These are phyloP conservation scores for Pyrenophora graminea DNA, from an alignment of 2,329 filamentous ascomycete genomes.

Conservation along the genomic window DNA sequence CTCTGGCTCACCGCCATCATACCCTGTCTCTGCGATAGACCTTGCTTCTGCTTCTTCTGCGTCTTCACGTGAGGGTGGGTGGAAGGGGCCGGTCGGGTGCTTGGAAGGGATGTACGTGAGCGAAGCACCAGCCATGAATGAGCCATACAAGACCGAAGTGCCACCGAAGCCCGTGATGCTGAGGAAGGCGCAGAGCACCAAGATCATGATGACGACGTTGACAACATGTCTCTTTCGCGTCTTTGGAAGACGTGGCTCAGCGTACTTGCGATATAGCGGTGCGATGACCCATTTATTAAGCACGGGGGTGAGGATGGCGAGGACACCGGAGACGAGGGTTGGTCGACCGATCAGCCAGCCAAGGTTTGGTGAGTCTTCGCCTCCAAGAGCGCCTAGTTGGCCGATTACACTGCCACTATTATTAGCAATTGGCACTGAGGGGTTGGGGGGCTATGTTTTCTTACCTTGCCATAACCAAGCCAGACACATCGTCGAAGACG, in stretches of 20 bases:
- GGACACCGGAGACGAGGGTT: constrained; percentile 27
- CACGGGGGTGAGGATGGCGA: constrained; percentile 24
- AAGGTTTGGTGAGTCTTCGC: constrained; percentile 12
- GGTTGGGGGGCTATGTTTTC: neutral
- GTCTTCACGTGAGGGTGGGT: constrained; percentile 27
- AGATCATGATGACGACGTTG: constrained; percentile 34
- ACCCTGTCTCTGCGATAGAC: constrained; percentile 7
- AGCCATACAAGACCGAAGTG: constrained; percentile 35
- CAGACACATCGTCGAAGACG: neutral
- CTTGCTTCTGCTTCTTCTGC: constrained; percentile 19
- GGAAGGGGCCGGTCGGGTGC: constrained; percentile 21
- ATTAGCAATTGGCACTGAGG: constrained; percentile 48
- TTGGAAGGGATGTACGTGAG: constrained; percentile 34
- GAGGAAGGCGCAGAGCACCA: constrained; percentile 34
- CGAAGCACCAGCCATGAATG: constrained; percentile 37
- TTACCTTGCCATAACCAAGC: constrained; percentile 1
- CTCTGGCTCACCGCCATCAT: neutral
- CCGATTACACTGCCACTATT: constrained; percentile 39
- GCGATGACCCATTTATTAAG: constrained; percentile 45
- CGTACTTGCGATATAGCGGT: constrained; percentile 20
- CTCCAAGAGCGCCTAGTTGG: constrained; percentile 21
- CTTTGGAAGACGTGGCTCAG: constrained; percentile 23
- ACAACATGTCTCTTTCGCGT: constrained; percentile 22
- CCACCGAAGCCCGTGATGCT: constrained; percentile 33
- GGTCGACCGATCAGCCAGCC: constrained; percentile 33